Evolutionary conservation across 345 rosid species (phyloP), one percentile per base, ranked within the genome.

Genomic region (Hirschfeldia incana): DNA sequence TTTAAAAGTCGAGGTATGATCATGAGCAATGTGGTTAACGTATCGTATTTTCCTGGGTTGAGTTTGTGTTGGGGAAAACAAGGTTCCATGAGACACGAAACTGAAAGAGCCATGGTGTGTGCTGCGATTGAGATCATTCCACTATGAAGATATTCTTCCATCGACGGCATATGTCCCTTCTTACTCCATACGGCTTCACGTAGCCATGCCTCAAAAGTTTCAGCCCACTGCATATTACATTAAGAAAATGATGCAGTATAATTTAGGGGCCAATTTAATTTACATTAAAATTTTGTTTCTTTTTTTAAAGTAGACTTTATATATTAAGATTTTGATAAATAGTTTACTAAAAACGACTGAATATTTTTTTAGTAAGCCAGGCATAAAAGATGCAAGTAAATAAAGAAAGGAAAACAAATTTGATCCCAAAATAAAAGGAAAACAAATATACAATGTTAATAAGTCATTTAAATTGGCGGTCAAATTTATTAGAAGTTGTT

Each of bases 121-220:
- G 82, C 13, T 36, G 89, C 92, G n/a, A 86, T 69, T 0, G 92
- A 89, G 44, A 30, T 74, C 87, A 84, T 86, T 70, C 85, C 91
- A 5, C 65, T 84, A 46, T 28, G 63, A 9, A 89, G 69, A 73
- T 91, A 89, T 59, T 83, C 94, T 3, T 87, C 83, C 16, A 65
- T 76, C 10, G 86, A 57, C 26, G 87, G 85, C 1, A 53, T 60
- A 9, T 26, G 16, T 39, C 82, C 84, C n/a, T 67, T 84, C 84
- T 66, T 84, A 75, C 89, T 86, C 89, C 90, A 88, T 53, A 69
- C 70, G 3, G 97, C 85, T 85, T 91, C 97, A 37, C 49, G 68
- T 16, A 85, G 84, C 97, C 90, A 88, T n/a, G 93, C 72, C 39
- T 53, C 85, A 80, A 91, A 91, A 51, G 93, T 85, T 70, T 89